Conservation (phyloP, 805 yeast genomes). For the Candida sphagnicola region DNA sequence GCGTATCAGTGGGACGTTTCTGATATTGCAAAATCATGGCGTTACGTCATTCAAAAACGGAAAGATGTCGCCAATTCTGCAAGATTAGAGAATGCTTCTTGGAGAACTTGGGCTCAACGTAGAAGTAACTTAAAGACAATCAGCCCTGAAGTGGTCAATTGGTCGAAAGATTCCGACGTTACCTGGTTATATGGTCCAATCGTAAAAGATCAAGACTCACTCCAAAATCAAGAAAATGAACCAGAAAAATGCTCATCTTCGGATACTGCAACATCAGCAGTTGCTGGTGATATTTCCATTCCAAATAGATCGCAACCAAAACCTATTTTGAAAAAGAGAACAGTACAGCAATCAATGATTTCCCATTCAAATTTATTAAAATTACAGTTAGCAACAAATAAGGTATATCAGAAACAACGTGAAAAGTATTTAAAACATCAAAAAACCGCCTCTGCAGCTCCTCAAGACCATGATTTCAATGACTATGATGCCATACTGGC, state of each 20-base stretch:
- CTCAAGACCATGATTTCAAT: slow-evolving; percentile 35
- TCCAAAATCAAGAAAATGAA: slow-evolving; percentile 7
- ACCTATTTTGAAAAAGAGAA: slow-evolving; percentile 84
- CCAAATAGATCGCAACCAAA: slow-evolving; percentile 46
- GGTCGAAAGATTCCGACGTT: slow-evolving; percentile 96
- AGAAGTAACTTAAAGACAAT: slow-evolving; percentile 67
- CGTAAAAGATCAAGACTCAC: slow-evolving; percentile 40
- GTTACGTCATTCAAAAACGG: slow-evolving; percentile 79
- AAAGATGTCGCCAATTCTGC: slow-evolving; percentile 71
- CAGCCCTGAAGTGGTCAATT: slow-evolving; percentile 86
- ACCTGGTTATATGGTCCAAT: slow-evolving; percentile 98
- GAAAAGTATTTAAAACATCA: slow-evolving; percentile 17
- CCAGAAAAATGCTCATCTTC: slow-evolving; percentile 7
- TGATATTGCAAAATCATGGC: slow-evolving; percentile 93
- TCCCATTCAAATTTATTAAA: slow-evolving; percentile 49
- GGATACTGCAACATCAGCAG: slow-evolving; percentile 38
- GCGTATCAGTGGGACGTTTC: slow-evolving; percentile 95
- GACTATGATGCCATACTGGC: slow-evolving; percentile 43
- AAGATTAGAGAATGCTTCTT: slow-evolving; percentile 55
- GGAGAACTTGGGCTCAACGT: slow-evolving; percentile 95
- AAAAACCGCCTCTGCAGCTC: slow-evolving; percentile 2
- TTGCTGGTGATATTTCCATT: slow-evolving; percentile 43
- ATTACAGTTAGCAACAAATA: slow-evolving; percentile 36
- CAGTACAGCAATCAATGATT: slow-evolving; percentile 78
- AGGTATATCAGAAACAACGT: slow-evolving; percentile 28